Evolutionary conservation across 164 flowering plant species (phyloP).

Genomic region (Nymphaea colorata): DNA sequence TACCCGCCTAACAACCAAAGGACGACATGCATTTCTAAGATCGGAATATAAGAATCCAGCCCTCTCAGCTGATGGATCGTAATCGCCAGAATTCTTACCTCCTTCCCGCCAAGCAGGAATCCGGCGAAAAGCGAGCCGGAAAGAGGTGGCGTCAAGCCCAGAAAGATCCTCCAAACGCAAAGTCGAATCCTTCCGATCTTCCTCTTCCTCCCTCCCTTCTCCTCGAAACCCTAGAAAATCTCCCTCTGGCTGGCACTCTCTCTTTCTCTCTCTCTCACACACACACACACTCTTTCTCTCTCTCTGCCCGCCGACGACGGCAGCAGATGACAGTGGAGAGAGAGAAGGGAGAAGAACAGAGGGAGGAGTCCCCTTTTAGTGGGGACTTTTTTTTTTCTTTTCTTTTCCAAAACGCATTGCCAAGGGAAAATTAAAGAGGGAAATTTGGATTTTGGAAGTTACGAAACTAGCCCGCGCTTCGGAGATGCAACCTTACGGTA

Average conservation of each 20-base stretch:
- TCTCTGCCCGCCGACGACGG: not conserved
- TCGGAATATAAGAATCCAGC: not conserved
- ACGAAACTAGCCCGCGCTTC: not conserved
- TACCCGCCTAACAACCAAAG: not conserved
- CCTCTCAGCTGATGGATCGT: not conserved
- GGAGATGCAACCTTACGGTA: not conserved
- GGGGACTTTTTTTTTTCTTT: not conserved
- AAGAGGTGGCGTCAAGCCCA: not conserved
- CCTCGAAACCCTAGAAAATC: not conserved
- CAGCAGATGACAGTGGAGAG: not conserved
- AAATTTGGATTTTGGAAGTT: not conserved
- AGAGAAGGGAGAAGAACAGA: not conserved
- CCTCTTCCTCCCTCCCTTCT: not conserved
- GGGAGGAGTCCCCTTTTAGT: not conserved
- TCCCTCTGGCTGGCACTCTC: not conserved
- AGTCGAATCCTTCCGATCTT: not conserved
- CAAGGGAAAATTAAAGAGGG: not conserved
- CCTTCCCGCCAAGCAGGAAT: not conserved
- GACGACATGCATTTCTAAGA: not conserved
- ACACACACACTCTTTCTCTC: not conserved
- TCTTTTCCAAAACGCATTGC: too few relatives aligned
- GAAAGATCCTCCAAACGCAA: not conserved
- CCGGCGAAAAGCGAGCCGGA: not conserved
- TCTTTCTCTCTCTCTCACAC: not conserved
- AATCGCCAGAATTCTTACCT: not conserved